Percentiles rank a stretch among this genome's conserved stretches.
phyloP scores from a whole-genome alignment of 1,284 basidiomycete genomes.

The Ceratobasidium sp. region DNA sequence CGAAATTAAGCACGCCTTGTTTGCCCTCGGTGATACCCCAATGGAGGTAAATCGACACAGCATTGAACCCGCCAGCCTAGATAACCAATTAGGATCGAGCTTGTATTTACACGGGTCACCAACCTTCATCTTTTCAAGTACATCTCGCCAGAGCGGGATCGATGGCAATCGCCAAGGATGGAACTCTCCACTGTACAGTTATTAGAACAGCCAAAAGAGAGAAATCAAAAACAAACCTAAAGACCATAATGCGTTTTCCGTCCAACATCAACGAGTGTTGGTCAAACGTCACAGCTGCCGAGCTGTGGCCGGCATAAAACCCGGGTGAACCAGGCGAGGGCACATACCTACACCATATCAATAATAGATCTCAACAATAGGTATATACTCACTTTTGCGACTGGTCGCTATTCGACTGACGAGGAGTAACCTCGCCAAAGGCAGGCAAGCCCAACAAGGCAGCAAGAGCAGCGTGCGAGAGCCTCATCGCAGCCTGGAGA shows the following conservation, averaged over 20 bases:
- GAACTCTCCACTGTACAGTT: constrained; percentile 41
- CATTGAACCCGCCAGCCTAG: constrained; percentile 46
- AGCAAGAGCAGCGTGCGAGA: neutral
- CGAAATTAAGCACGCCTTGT: constrained; percentile 37
- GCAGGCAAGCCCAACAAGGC: constrained; percentile 12
- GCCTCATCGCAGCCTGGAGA: constrained; percentile 9
- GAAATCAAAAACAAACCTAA: too few species aligned
- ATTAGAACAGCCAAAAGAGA: too few species aligned
- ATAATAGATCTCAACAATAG: neutral
- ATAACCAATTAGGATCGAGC: neutral
- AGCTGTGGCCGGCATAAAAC: constrained; percentile 60
- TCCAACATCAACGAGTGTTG: too few species aligned
- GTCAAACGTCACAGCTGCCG: constrained; percentile 58
- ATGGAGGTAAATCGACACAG: constrained; percentile 43
- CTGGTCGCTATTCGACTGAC: constrained; percentile 27
- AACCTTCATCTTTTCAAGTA: constrained; percentile 46
- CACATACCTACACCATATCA: neutral
- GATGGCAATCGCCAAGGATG: constrained; percentile 45
- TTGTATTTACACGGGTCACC: neutral
- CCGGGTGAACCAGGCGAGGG: constrained; percentile 51
- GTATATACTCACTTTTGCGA: constrained; percentile 19
- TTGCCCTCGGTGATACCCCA: constrained; percentile 45
- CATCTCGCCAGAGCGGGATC: constrained; percentile 43
- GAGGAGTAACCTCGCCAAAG: neutral
- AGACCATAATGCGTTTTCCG: too few species aligned